phyloP scores from a whole-genome alignment of 371 early-diverging fungal genomes.

The Rhizopus arrhizus region DNA sequence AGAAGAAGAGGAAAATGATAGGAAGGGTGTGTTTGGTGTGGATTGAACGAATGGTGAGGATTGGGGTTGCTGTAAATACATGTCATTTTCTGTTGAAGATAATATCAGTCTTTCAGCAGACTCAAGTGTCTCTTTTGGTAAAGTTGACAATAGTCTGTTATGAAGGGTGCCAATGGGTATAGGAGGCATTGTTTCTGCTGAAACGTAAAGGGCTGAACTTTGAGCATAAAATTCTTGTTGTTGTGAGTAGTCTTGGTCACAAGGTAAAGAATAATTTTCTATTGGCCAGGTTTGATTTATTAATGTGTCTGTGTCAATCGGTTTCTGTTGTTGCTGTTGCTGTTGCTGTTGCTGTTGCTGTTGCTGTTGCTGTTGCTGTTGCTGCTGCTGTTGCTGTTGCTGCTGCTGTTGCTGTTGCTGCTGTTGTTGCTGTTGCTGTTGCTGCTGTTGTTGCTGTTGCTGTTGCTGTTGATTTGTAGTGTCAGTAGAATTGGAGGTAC shows the following conservation, averaged over 20 bases:
- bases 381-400: background rate
- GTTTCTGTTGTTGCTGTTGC: slow-evolving; percentile 2
- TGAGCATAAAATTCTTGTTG: slow-evolving; percentile 4
- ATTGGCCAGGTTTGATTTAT: background rate
- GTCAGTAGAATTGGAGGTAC: background rate
- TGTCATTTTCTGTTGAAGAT: background rate
- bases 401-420: slow-evolving; percentile 3
- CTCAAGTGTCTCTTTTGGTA: slow-evolving; percentile 40
- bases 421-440: background rate
- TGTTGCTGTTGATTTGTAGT: background rate
- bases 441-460: background rate
- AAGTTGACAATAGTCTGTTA: slow-evolving; percentile 35
- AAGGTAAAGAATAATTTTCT: background rate
- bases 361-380: background rate
- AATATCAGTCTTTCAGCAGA: slow-evolving; percentile 34
- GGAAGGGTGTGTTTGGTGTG: slow-evolving; percentile 24
- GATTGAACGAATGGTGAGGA: slow-evolving; percentile 18
- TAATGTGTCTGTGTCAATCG: background rate
- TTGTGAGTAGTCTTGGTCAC: background rate
- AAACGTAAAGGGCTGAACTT: slow-evolving; percentile 27
- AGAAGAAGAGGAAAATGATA: slow-evolving; percentile 13
- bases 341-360: slow-evolving; percentile 4
- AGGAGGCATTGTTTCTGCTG: slow-evolving; percentile 31
- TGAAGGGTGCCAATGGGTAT: slow-evolving; percentile 33
- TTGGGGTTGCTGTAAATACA: background rate